Base-by-base conservation (phyloP, 768 basidiomycete species). In the Phylloporus arenicola region DNA sequence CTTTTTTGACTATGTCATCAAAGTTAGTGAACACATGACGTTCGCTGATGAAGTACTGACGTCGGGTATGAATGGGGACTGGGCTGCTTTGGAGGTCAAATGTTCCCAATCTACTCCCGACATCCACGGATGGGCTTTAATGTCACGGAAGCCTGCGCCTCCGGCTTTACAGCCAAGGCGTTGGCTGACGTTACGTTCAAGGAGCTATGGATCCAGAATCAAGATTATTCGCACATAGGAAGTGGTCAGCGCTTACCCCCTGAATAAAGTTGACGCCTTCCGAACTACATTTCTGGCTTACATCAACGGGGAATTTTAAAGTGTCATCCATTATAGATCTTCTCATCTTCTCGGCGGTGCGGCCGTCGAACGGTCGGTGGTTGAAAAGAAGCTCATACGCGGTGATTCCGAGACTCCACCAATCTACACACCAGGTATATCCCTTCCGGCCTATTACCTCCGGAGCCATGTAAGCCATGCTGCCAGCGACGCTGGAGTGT, bases 401-500 rank as follows among this genome's bases (percentile, higher is more conserved):
- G 24, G 88, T 87, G 49, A 96, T 76, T 27, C 94, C 94, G 17
- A 97, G 75, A 63, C 90, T 92, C 94, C 94, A 97, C 88, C 91
- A 96, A 65, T 97, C 94, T 44, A 91, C 80, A 43, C 83, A 84
- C 79, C 90, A 93, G 4, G 88, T 87, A 68, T 99, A 99, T 14
- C 96, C 96, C 62, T 83, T 86, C 62, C 88, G 85, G 45, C 80
- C 82, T 39, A 97, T 77, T n/a, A 99, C 87, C 68, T 99, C 92
- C 0, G 95, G 94, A 10, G 94, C 94, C 96, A 99, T 99, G 72
- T 99, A 99, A 0, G 96, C 95, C 92, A 99, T 94, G 62, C 90
- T 93, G 4, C 96, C 96, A 7, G 96, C 95, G 14, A 99, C 88
- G 52, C 90, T 92, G 0, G 90, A 92, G 68, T 98, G 86, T 53